Conservation (phyloP, 2,329 filamentous ascomycete species). For the Ascochyta clinopodiicola region DNA sequence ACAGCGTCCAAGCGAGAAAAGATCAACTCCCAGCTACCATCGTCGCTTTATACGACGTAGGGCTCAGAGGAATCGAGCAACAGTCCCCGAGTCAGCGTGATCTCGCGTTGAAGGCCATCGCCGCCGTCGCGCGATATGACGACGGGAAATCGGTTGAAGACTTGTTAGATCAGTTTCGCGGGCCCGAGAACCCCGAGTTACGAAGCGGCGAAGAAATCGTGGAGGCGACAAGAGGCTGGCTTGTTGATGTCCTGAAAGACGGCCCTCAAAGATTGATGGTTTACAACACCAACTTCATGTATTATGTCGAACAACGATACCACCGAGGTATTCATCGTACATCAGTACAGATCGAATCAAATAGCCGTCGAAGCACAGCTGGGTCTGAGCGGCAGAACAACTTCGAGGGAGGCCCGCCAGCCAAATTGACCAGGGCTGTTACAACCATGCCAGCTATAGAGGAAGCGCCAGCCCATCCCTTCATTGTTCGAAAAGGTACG, state of each 20-base stretch:
- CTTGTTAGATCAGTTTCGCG: slow-evolving; percentile 1
- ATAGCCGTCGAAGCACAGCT: neutral
- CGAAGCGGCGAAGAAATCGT: slow-evolving; percentile 29
- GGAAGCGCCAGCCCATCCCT: slow-evolving; percentile 6
- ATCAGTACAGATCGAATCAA: slow-evolving; percentile 9
- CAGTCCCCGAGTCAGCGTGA: slow-evolving; percentile 11
- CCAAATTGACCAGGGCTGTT: slow-evolving; percentile 8
- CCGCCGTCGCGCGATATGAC: slow-evolving; percentile 8
- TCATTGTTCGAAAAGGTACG: slow-evolving; percentile 15
- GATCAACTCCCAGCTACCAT: slow-evolving; percentile 29
- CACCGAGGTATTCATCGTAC: slow-evolving; percentile 17
- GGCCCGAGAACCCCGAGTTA: slow-evolving; percentile 1
- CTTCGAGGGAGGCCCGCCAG: slow-evolving; percentile 8
- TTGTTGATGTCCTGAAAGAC: slow-evolving; percentile 8
- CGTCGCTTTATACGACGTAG: slow-evolving; percentile 23
- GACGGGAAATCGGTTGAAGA: slow-evolving; percentile 14
- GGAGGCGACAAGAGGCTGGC: slow-evolving; percentile 22
- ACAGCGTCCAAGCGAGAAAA: slow-evolving; percentile 12
- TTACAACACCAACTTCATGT: slow-evolving; percentile 18
- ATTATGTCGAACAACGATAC: slow-evolving; percentile 22
- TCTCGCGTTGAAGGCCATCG: slow-evolving; percentile 22
- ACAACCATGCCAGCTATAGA: slow-evolving; percentile 13
- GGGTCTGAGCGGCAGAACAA: slow-evolving; percentile 16
- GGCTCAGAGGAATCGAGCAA: slow-evolving; percentile 18
- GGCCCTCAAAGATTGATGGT: slow-evolving; percentile 9